phyloP scores from a whole-genome alignment of 1,284 basidiomycete species.

The Sanghuangporus sanghuang region DNA sequence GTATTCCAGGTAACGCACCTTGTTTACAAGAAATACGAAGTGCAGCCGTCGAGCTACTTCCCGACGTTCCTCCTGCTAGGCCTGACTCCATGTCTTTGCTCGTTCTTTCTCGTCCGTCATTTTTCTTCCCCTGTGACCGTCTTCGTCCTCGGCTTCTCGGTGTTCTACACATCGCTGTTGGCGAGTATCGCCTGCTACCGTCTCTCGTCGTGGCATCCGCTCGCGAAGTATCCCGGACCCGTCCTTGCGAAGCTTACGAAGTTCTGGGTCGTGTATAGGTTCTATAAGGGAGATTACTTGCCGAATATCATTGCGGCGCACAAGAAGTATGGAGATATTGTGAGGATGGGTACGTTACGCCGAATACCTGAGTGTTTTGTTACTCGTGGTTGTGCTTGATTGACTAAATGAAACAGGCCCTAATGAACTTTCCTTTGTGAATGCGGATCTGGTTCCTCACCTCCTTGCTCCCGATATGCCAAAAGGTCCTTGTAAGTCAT shows the following conservation, averaged over 20 bases:
- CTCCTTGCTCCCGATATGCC: slow-evolving; percentile 29
- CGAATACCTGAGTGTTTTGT: neutral
- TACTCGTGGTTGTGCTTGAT: neutral
- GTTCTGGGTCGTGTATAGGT: slow-evolving; percentile 17
- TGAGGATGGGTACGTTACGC: slow-evolving; percentile 20
- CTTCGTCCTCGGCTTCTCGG: neutral
- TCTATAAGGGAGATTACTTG: slow-evolving; percentile 14
- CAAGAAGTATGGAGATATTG: slow-evolving; percentile 18
- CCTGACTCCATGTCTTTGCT: slow-evolving; percentile 1
- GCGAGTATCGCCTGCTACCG: slow-evolving; percentile 19
- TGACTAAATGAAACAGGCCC: slow-evolving; percentile 23
- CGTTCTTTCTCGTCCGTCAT: slow-evolving; percentile 6
- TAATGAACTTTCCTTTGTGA: slow-evolving; percentile 31
- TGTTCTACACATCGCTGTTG: slow-evolving; percentile 8
- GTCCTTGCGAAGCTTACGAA: slow-evolving; percentile 20
- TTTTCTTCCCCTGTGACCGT: neutral
- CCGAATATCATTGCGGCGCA: slow-evolving; percentile 17
- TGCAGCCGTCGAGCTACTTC: slow-evolving; percentile 13
- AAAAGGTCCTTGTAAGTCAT: slow-evolving; percentile 26
- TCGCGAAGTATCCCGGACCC: slow-evolving; percentile 23
- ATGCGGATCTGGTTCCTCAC: slow-evolving; percentile 25
- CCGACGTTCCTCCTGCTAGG: slow-evolving; percentile 4
- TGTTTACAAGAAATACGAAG: slow-evolving; percentile 13
- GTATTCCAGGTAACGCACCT: slow-evolving; percentile 2
- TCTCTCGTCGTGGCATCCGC: slow-evolving; percentile 24